Conservation (phyloP, 805 yeast genomes). For the Limtongia smithiae region DNA sequence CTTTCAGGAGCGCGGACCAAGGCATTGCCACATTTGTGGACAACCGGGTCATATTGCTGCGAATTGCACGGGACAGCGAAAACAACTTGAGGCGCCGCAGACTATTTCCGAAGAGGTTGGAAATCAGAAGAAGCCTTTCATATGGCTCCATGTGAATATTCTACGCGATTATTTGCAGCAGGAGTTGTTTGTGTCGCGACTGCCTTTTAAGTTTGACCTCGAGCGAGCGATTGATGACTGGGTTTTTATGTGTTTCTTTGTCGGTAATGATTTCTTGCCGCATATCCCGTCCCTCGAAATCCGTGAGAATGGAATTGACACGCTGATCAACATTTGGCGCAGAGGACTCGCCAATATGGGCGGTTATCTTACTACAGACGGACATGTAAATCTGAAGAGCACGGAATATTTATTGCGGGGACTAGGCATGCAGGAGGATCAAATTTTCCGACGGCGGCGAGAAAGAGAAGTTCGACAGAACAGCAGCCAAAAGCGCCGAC, state of each 20-base stretch:
- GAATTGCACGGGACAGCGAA: conserved; percentile 32
- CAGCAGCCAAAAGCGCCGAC: conserved; percentile 60
- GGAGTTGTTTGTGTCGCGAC: conserved; percentile 68
- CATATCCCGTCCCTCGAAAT: conserved; percentile 93
- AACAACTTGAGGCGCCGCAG: conserved; percentile 43
- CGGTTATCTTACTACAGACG: conserved; percentile 87
- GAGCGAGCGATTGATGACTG: conserved; percentile 98
- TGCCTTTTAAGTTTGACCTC: conserved; percentile 73
- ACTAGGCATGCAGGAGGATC: conserved; percentile 71
- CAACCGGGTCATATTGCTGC: conserved; percentile 25
- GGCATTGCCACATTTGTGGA: conserved; percentile 57
- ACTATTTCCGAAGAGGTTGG: conserved; percentile 36
- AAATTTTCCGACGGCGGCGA: conserved; percentile 66
- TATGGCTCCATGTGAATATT: conserved; percentile 89
- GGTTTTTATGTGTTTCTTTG: conserved; percentile 98
- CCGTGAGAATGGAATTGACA: conserved; percentile 88
- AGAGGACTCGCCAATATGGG: conserved; percentile 58
- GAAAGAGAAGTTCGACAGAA: conserved; percentile 67
- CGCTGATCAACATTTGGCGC: conserved; percentile 80
- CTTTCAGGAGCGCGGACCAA: conserved; percentile 61
- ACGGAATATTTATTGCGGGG: conserved; percentile 67
- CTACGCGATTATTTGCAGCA: conserved; percentile 82
- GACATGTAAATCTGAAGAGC: conserved; percentile 67
- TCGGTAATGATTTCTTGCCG: conserved; percentile 97
- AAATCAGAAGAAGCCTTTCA: conserved; percentile 67